Percentiles rank a stretch among this genome's conserved stretches.
phyloP scores from a whole-genome alignment of 805 yeast genomes.

The Kodamaea restingae region DNA sequence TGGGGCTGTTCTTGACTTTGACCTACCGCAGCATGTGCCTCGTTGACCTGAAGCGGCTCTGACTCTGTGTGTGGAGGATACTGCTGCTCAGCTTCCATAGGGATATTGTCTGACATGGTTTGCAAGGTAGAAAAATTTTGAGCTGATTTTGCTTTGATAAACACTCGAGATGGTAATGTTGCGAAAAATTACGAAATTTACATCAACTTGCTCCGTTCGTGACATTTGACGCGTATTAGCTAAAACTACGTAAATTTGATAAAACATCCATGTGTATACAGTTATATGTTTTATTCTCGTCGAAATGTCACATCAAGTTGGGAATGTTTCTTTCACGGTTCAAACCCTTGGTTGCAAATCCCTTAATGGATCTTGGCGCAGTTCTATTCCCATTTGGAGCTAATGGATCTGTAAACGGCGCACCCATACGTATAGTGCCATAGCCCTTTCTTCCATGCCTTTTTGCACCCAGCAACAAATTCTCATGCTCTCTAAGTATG shows the following conservation, averaged over 20 bases:
- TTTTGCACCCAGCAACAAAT: slow-evolving; percentile 18
- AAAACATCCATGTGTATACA: too few species aligned
- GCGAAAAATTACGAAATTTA: not conserved
- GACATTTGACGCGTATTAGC: too few species aligned
- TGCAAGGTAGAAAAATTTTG: not conserved
- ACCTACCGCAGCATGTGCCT: too few species aligned
- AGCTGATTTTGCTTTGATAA: not conserved
- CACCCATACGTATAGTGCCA: slow-evolving; percentile 11
- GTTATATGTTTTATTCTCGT: too few species aligned
- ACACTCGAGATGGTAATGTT: not conserved
- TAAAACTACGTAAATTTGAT: too few species aligned
- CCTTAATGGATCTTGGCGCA: slow-evolving; percentile 25
- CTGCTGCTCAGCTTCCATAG: slow-evolving; percentile 20
- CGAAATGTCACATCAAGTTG: slow-evolving; percentile 6
- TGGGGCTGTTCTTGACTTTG: slow-evolving; percentile 1
- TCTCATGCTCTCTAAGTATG: slow-evolving; percentile 27
- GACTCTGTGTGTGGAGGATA: not conserved
- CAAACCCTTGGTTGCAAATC: slow-evolving; percentile 18
- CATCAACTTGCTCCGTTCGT: not conserved
- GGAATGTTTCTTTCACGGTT: slow-evolving; percentile 26
- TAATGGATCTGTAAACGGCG: not conserved
- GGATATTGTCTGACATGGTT: slow-evolving; percentile 32
- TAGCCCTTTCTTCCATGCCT: slow-evolving; percentile 16
- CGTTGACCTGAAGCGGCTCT: not conserved
- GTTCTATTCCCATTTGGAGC: slow-evolving; percentile 3